Conservation (phyloP, 208 protist species). For the Herpetomonas tarakana region DNA sequence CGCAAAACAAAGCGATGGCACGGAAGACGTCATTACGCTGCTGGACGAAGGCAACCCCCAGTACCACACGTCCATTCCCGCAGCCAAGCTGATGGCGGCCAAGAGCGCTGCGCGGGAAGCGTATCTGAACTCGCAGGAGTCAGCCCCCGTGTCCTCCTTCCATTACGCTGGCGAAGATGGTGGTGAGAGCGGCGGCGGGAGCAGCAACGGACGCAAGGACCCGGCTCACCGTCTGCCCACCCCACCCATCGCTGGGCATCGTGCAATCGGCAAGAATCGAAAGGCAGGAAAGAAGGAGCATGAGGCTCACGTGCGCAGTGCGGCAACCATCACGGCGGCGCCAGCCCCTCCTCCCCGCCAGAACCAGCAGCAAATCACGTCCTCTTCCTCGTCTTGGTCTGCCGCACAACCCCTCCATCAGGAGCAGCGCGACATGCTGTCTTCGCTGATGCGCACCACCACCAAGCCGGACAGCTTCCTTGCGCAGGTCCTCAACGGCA, state of each 20-base stretch:
- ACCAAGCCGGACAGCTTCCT: background rate
- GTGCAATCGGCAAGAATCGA: background rate
- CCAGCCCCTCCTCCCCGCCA: background rate
- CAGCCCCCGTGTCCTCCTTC: too few species aligned
- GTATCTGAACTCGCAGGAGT: constrained; percentile 6
- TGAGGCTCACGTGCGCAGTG: too few species aligned
- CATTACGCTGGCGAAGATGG: background rate
- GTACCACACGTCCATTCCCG: constrained; percentile 12
- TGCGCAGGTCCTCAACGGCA: constrained; percentile 15
- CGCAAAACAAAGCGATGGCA: too few species aligned
- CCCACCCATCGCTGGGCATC: constrained; percentile 1
- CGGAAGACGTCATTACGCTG: too few species aligned
- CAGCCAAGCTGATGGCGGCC: constrained; percentile 15
- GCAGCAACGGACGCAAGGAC: constrained; percentile 9
- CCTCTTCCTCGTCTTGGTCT: background rate
- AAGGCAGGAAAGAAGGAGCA: too few species aligned
- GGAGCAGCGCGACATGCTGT: constrained; percentile 8
- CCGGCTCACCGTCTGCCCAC: constrained; percentile 12
- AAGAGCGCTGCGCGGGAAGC: constrained; percentile 24
- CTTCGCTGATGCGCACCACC: constrained; percentile 12
- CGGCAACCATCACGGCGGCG: background rate
- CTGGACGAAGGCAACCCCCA: too few species aligned
- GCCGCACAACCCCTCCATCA: background rate
- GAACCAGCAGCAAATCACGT: too few species aligned
- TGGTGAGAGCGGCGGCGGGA: too few species aligned